phyloP scores from a whole-genome alignment of 2,329 filamentous ascomycete species.

The Cucurbitaria berberidis region DNA sequence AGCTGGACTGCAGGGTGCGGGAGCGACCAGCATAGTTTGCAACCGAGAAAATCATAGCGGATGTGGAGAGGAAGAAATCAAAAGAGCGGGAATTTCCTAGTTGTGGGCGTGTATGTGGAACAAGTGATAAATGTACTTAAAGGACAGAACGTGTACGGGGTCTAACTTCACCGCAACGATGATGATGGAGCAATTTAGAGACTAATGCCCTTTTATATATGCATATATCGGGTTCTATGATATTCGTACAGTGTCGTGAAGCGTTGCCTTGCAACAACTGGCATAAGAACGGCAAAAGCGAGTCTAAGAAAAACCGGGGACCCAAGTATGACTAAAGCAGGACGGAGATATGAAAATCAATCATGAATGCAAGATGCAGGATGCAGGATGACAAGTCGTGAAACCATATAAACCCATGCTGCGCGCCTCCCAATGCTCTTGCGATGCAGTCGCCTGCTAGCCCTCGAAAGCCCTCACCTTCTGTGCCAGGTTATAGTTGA shows the following conservation, averaged over 20 bases:
- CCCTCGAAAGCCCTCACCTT: conserved; percentile 40
- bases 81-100: no score
- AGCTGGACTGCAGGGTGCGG: no score
- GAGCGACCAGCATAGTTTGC: no score
- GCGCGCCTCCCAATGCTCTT: background rate
- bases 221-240: background rate
- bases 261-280: background rate
- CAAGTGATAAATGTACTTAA: no score
- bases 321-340: background rate
- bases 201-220: background rate
- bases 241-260: background rate
- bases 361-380: background rate
- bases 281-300: background rate
- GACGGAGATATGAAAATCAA: background rate
- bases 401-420: background rate
- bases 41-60: no score
- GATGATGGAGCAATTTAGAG: background rate
- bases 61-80: no score
- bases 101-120: no score
- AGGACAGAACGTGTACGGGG: no score
- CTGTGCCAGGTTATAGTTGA: conserved; percentile 43
- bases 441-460: background rate
- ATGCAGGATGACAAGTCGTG: background rate
- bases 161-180: no score
- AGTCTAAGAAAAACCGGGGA: background rate